phyloP scores from a whole-genome alignment of 1,284 basidiomycete species.

The Papiliotrema fonsecae region DNA sequence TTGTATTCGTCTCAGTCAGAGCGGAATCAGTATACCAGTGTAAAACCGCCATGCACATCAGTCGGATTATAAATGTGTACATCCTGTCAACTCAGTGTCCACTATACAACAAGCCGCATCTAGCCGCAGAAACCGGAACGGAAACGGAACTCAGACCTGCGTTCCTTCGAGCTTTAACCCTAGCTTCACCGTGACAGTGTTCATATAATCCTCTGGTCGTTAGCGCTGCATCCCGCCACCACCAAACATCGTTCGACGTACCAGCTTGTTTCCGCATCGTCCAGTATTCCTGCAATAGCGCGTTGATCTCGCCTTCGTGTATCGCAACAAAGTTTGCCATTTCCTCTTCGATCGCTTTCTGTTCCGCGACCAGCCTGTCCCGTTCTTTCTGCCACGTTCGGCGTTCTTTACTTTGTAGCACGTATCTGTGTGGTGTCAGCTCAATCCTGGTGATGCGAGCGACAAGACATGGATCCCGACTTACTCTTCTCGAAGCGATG shows the following conservation, averaged over 20 bases:
- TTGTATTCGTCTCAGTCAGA: too few relatives aligned
- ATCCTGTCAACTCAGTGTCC: too few relatives aligned
- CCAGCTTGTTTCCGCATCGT: conserved; percentile 70
- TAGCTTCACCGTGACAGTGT: conserved; percentile 39
- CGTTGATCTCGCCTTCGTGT: conserved; percentile 68
- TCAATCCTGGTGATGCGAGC: background rate
- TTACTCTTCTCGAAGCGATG: conserved; percentile 67
- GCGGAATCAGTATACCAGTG: too few relatives aligned
- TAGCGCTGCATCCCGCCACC: background rate
- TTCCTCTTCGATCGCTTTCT: conserved; percentile 48
- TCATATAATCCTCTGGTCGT: conserved; percentile 43
- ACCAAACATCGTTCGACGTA: conserved; percentile 38
- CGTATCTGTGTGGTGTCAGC: conserved; percentile 16
- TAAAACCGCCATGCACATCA: too few relatives aligned
- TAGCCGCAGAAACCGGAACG: too few relatives aligned
- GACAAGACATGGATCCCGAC: conserved; percentile 42
- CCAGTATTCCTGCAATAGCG: conserved; percentile 74
- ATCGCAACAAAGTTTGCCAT: conserved; percentile 67
- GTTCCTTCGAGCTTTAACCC: conserved; percentile 17
- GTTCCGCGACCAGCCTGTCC: conserved; percentile 26
- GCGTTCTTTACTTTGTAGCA: conserved; percentile 26
- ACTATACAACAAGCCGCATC: too few relatives aligned
- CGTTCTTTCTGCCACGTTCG: conserved; percentile 22
- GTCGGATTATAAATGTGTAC: too few relatives aligned
- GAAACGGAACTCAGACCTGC: too few relatives aligned